Evolutionary conservation across 441 rosid species (phyloP).

Genomic region (Corymbia citriodora): DNA sequence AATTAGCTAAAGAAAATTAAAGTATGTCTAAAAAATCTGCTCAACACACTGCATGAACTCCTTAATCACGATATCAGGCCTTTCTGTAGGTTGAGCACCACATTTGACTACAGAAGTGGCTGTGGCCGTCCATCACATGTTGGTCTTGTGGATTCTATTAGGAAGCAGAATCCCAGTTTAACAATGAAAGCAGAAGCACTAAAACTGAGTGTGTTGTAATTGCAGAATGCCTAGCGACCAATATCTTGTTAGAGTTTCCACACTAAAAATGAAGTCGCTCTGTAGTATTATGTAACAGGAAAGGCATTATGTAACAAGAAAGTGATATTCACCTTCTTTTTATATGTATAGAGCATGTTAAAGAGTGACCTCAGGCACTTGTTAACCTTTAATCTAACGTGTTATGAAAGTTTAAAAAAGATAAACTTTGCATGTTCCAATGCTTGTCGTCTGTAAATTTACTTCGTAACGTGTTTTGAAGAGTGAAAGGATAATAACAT

Average conservation of each 20-base stretch:
- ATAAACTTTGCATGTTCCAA: not conserved
- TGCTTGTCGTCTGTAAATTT: not conserved
- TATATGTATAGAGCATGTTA: not conserved
- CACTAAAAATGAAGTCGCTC: not conserved
- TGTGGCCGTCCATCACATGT: not conserved
- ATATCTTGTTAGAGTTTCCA: not conserved
- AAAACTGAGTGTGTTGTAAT: not conserved
- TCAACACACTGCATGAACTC: not conserved
- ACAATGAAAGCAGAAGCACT: not conserved
- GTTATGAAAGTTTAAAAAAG: not conserved
- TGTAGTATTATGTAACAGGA: not conserved
- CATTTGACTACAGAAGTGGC: too few relatives aligned
- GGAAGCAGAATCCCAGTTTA: not conserved
- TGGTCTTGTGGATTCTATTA: not conserved
- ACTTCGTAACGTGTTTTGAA: not conserved
- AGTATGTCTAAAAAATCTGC: not conserved
- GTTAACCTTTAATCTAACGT: not conserved
- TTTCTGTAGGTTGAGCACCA: not conserved
- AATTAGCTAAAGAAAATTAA: not conserved
- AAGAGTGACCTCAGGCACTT: not conserved
- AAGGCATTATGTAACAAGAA: not conserved
- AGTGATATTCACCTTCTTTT: not conserved
- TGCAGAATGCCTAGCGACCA: not conserved
- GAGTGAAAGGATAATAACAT: not conserved
- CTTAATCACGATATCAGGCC: not conserved